These are phyloP conservation scores for Vitis hybrid DNA, from an alignment of 177 flowering plant genomes.

Conservation along the genomic window DNA sequence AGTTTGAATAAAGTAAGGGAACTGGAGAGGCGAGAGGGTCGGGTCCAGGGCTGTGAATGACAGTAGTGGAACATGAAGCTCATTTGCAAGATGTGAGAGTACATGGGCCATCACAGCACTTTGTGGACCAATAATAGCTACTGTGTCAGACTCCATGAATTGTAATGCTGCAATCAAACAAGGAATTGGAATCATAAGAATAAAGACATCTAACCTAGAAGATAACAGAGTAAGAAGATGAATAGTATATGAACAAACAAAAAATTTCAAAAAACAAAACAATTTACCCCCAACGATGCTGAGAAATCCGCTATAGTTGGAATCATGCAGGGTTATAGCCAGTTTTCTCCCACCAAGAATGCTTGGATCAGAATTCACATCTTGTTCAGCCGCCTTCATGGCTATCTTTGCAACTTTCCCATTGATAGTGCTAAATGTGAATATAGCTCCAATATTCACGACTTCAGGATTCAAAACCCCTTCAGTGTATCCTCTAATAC, in stretches of 20 bases:
- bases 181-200: constrained; percentile 7
- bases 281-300: constrained; percentile 53
- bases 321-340: constrained; percentile 46
- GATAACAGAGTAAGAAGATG: background rate
- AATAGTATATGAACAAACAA: background rate
- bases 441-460: constrained; percentile 69
- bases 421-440: constrained; percentile 39
- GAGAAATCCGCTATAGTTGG: constrained; percentile 64
- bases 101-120: constrained; percentile 54
- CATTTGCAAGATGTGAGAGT: constrained; percentile 61
- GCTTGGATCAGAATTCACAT: constrained; percentile 61
- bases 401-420: constrained; percentile 66
- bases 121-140: constrained; percentile 72
- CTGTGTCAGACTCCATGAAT: constrained; percentile 52
- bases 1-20: constrained; percentile 59
- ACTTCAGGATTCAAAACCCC: constrained; percentile 22
- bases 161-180: constrained; percentile 36
- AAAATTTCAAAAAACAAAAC: background rate
- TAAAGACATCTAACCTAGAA: background rate
- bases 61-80: constrained; percentile 58
- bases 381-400: constrained; percentile 71
- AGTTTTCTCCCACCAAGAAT: constrained; percentile 67
- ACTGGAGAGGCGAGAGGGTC: constrained; percentile 53
- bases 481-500: constrained; percentile 18
- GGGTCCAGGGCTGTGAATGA: constrained; percentile 75